Conservation (phyloP, 2,329 filamentous ascomycete genomes). For the Myotisia sp. region DNA sequence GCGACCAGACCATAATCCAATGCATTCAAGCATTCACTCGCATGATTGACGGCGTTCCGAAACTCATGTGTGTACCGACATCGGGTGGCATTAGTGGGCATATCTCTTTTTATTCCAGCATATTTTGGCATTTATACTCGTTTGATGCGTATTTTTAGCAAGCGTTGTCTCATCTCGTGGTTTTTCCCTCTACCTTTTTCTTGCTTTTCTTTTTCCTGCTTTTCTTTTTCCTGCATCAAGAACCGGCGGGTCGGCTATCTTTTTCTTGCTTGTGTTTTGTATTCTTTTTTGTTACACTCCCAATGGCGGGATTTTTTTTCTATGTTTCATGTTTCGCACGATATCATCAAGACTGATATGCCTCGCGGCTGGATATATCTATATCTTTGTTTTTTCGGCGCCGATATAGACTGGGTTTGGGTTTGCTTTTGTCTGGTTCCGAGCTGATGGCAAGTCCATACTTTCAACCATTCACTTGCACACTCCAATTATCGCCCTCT, state of each 20-base stretch:
- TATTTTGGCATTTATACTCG: conserved; percentile 28
- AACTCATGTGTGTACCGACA: conserved; percentile 31
- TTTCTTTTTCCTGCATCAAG: conserved; percentile 26
- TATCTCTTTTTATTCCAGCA: conserved; percentile 25
- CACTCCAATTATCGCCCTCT: not conserved
- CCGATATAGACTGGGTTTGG: conserved; percentile 13
- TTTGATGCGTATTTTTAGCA: conserved; percentile 33
- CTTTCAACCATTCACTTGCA: conserved; percentile 21
- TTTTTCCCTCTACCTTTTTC: conserved; percentile 24
- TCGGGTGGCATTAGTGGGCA: conserved; percentile 25
- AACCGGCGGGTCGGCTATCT: conserved; percentile 36
- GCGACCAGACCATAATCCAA: conserved; percentile 3
- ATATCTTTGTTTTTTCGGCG: conserved; percentile 22
- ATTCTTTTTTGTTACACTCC: conserved; percentile 16
- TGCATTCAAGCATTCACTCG: conserved; percentile 25
- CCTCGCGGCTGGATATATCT: conserved; percentile 35
- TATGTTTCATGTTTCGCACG: conserved; percentile 23
- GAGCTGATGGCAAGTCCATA: too few species aligned
- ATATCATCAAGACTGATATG: conserved; percentile 36
- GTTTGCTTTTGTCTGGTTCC: conserved; percentile 14
- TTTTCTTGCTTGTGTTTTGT: conserved; percentile 25
- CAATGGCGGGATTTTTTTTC: conserved; percentile 23
- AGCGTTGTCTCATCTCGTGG: too few species aligned
- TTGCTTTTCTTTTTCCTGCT: conserved; percentile 14
- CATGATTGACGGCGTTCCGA: conserved; percentile 44